Conservation (phyloP, 2,329 filamentous ascomycete genomes). For the Neofusicoccum kwambonambiense region DNA sequence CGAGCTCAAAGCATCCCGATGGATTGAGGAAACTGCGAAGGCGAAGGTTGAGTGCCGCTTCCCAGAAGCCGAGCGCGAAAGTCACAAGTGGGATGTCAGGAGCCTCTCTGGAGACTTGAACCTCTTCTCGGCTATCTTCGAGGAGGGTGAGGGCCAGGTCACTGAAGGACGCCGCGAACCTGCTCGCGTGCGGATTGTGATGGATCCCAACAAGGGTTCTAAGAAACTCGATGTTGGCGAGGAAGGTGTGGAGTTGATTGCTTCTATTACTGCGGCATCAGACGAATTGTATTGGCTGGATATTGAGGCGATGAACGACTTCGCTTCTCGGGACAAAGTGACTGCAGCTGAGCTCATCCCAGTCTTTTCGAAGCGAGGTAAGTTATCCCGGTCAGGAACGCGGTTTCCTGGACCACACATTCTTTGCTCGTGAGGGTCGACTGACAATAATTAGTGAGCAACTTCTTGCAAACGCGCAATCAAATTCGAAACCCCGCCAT, state of each 20-base stretch:
- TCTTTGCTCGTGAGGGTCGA: neutral
- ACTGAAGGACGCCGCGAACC: conserved; percentile 65
- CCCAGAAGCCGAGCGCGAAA: conserved; percentile 77
- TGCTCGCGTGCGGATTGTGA: conserved; percentile 68
- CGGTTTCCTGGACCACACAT: neutral
- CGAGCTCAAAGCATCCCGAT: conserved; percentile 72
- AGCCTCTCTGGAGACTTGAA: conserved; percentile 58
- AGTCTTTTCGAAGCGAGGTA: conserved; percentile 71
- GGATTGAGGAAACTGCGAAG: conserved; percentile 82
- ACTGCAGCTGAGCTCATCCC: conserved; percentile 70
- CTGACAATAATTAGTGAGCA: conserved; percentile 56
- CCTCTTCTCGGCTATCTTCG: conserved; percentile 66
- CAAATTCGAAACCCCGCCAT: conserved; percentile 64
- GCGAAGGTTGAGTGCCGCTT: conserved; percentile 84
- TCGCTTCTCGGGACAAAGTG: conserved; percentile 71
- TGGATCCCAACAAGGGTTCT: conserved; percentile 67
- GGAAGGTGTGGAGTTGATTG: conserved; percentile 66
- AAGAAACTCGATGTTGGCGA: conserved; percentile 49
- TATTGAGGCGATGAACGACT: conserved; percentile 65
- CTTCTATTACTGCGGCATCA: conserved; percentile 58
- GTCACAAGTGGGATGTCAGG: conserved; percentile 75
- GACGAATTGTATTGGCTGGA: conserved; percentile 59
- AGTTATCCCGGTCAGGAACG: conserved; percentile 33
- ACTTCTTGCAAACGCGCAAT: conserved; percentile 69
- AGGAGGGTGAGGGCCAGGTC: conserved; percentile 64